phyloP scores from a whole-genome alignment of 257 asterid species.

The Primulina huaijiensis region DNA sequence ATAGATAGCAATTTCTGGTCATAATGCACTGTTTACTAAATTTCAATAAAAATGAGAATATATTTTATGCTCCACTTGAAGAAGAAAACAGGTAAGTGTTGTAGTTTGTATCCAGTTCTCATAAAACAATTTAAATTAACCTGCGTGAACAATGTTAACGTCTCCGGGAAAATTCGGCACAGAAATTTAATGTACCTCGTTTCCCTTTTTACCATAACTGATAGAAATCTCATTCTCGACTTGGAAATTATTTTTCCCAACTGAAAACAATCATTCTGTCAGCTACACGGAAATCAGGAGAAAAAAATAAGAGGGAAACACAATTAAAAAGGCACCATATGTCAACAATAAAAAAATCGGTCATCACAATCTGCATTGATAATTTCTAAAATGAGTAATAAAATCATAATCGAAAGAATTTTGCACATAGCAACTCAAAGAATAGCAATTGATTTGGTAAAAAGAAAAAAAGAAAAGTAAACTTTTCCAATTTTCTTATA shows the following conservation, averaged over 20 bases:
- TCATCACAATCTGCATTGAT: not conserved
- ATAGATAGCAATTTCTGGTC: not conserved
- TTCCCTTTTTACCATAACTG: too few relatives aligned
- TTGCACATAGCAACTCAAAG: not conserved
- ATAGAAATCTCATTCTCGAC: too few relatives aligned
- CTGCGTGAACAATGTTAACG: not conserved
- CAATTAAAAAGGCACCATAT: not conserved
- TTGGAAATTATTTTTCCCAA: too few relatives aligned
- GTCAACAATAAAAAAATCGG: not conserved
- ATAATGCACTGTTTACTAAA: not conserved
- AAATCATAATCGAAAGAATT: not conserved
- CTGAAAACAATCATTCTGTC: slow-evolving; percentile 16
- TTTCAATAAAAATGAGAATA: not conserved
- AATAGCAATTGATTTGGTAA: not conserved
- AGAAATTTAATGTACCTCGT: too few relatives aligned
- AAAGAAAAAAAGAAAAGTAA: slow-evolving; percentile 2
- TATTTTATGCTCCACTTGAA: slow-evolving; percentile 1
- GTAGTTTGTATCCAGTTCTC: not conserved
- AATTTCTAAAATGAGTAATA: not conserved
- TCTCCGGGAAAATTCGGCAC: slow-evolving; percentile 17
- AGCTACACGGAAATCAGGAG: slow-evolving; percentile 9
- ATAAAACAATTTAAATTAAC: too few relatives aligned
- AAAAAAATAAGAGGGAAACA: slow-evolving; percentile 1
- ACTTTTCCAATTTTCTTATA: slow-evolving; percentile 12
- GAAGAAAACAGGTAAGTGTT: not conserved